Evolutionary conservation across 2,329 filamentous ascomycete genomes (phyloP).

Genomic region (Sclerotinia nivalis): DNA sequence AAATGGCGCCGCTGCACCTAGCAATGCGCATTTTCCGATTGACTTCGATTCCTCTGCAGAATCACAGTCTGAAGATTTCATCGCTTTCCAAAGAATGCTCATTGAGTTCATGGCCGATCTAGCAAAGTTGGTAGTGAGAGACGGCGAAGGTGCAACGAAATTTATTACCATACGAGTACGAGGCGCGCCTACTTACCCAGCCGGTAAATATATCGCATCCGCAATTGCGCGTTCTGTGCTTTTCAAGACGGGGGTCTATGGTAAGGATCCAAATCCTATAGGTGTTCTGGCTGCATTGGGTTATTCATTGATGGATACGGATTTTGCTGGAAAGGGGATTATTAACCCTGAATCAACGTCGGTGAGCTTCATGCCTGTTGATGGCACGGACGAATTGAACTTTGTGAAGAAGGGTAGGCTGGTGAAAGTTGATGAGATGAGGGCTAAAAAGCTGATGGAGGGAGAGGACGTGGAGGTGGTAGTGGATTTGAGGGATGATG

Average conservation of each 20-base stretch:
- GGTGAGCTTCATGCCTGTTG: not conserved
- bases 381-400: not conserved
- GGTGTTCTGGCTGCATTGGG: not conserved
- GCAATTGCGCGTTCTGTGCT: not conserved
- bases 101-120: conserved; percentile 1
- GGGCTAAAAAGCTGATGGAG: not conserved
- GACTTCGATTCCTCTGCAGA: not conserved
- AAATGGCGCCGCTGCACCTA: not conserved
- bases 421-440: not conserved
- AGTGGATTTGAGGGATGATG: not conserved
- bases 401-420: not conserved
- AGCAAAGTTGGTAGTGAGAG: not conserved
- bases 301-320: conserved; percentile 3
- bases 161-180: conserved; percentile 1
- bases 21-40: not conserved
- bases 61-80: not conserved
- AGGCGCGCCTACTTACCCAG: not conserved
- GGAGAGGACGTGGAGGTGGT: not conserved
- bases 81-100: not conserved
- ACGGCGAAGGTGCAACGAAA: not conserved
- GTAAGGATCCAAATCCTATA: not conserved
- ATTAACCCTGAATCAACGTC: not conserved
- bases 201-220: not conserved
- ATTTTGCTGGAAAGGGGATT: not conserved
- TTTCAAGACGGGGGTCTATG: not conserved